Percentiles rank a stretch among this genome's conserved stretches.
Evolutionary conservation across 164 flowering plant species (phyloP).

Genomic region (Nelumbo lutea): DNA sequence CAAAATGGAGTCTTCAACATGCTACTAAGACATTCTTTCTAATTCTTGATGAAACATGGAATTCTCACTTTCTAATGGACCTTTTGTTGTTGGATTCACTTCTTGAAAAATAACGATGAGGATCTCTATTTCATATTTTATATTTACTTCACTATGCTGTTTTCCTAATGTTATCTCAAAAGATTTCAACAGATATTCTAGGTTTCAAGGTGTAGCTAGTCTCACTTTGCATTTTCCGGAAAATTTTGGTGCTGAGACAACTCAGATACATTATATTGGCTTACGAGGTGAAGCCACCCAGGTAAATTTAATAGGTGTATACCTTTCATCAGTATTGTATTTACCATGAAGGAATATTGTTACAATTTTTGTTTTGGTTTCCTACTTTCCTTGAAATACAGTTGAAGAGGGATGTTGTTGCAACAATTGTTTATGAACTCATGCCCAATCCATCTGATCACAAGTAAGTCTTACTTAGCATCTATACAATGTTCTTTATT

Average conservation of each 20-base stretch:
- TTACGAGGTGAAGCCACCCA: conserved; percentile 96
- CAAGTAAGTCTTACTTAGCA: conserved; percentile 55
- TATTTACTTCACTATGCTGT: background rate
- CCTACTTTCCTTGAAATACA: conserved; percentile 23
- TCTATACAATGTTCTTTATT: background rate
- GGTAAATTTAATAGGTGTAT: conserved; percentile 31
- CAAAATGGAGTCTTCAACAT: too few species aligned
- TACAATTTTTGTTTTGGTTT: too few species aligned
- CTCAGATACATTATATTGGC: conserved; percentile 86
- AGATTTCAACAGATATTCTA: conserved; percentile 57
- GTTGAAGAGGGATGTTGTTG: conserved; percentile 95
- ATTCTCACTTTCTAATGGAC: background rate
- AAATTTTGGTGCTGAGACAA: conserved; percentile 80
- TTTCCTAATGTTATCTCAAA: background rate
- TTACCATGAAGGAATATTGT: too few species aligned
- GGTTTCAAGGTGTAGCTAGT: conserved; percentile 87
- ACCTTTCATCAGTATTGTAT: too few species aligned
- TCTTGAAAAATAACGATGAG: background rate
- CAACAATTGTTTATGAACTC: conserved; percentile 85
- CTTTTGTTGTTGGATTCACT: background rate
- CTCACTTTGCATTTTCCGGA: conserved; percentile 95
- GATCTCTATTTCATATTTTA: background rate
- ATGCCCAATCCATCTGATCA: conserved; percentile 98
- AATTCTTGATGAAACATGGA: background rate
- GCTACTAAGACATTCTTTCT: too few species aligned